Conservation (phyloP, 1,139 yeast genomes). For the Yamadazyma siamensis region DNA sequence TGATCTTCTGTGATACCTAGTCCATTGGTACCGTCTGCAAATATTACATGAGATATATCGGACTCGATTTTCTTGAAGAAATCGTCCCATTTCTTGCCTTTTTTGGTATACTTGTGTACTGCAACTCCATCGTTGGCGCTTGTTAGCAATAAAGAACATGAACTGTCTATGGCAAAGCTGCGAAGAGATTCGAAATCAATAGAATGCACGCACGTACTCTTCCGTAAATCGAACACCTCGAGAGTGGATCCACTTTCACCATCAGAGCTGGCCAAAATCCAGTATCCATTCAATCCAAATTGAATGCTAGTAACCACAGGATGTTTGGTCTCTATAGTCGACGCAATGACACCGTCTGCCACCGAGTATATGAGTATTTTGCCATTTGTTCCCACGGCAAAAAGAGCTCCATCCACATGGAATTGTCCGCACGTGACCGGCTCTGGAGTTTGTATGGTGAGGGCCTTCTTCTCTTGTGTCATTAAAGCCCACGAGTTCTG, state of each 20-base stretch:
- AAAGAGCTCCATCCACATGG: conserved; percentile 65
- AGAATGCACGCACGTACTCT: conserved; percentile 31
- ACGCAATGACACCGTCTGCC: conserved; percentile 35
- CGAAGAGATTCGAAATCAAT: conserved; percentile 17
- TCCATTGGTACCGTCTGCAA: too few species aligned
- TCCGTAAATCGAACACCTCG: conserved; percentile 60
- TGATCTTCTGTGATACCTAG: background rate
- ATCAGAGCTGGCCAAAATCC: conserved; percentile 40
- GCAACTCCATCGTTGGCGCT: conserved; percentile 8
- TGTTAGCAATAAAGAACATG: conserved; percentile 28
- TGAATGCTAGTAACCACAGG: conserved; percentile 32
- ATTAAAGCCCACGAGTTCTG: conserved; percentile 8
- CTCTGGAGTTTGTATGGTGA: conserved; percentile 1
- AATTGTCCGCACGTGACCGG: conserved; percentile 32
- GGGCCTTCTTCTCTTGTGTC: conserved; percentile 5
- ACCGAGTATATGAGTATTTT: conserved; percentile 43
- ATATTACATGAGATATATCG: too few species aligned
- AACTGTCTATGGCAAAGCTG: conserved; percentile 43
- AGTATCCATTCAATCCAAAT: conserved; percentile 71
- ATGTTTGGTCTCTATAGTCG: conserved; percentile 29
- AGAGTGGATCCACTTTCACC: conserved; percentile 13
- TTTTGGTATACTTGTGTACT: conserved; percentile 40
- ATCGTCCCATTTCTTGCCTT: conserved; percentile 40
- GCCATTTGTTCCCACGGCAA: conserved; percentile 47
- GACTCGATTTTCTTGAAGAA: conserved; percentile 1